phyloP scores from a whole-genome alignment of 2,329 filamentous ascomycete genomes.

The Chrysosporium queenslandicum region DNA sequence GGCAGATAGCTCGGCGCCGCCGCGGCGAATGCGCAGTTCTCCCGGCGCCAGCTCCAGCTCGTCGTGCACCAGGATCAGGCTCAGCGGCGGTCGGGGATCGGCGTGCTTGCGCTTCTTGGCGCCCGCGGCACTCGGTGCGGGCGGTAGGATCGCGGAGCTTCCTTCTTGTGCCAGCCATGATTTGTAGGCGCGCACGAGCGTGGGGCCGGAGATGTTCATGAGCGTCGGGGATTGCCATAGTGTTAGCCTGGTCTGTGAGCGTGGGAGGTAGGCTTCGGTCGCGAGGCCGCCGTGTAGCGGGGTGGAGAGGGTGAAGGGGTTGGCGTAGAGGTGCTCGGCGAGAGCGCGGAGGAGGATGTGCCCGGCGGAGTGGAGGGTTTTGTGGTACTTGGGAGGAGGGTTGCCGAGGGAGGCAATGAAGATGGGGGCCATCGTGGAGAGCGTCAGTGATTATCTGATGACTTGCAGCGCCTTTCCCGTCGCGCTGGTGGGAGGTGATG shows the following conservation, averaged over 20 bases:
- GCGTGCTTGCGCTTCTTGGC: constrained; percentile 14
- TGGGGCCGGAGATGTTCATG: constrained; percentile 78
- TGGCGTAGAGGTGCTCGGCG: constrained; percentile 38
- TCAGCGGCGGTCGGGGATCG: constrained; percentile 21
- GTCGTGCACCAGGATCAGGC: constrained; percentile 74
- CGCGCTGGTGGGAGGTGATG: too few species aligned
- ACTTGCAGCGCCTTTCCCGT: too few species aligned
- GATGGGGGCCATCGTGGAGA: constrained; percentile 38
- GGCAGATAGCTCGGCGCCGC: constrained; percentile 47
- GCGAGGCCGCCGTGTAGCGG: constrained; percentile 42
- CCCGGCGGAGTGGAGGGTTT: constrained; percentile 78
- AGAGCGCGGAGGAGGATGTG: constrained; percentile 63
- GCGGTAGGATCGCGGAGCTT: neutral
- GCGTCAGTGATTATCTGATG: too few species aligned
- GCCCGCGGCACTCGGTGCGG: neutral
- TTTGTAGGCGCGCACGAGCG: constrained; percentile 56
- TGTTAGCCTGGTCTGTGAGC: constrained; percentile 46
- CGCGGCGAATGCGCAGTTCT: constrained; percentile 53
- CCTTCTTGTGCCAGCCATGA: constrained; percentile 24
- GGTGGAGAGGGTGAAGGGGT: constrained; percentile 42
- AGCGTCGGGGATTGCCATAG: constrained; percentile 63
- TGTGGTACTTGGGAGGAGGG: constrained; percentile 56
- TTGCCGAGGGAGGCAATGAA: constrained; percentile 86
- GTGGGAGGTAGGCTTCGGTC: constrained; percentile 38
- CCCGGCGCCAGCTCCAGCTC: constrained; percentile 69